A percentile compares a stretch with the other conserved stretches of the same genome.
Evolutionary conservation across 148 eudicot genomes (phyloP).

Genomic region (Simmondsia chinensis): DNA sequence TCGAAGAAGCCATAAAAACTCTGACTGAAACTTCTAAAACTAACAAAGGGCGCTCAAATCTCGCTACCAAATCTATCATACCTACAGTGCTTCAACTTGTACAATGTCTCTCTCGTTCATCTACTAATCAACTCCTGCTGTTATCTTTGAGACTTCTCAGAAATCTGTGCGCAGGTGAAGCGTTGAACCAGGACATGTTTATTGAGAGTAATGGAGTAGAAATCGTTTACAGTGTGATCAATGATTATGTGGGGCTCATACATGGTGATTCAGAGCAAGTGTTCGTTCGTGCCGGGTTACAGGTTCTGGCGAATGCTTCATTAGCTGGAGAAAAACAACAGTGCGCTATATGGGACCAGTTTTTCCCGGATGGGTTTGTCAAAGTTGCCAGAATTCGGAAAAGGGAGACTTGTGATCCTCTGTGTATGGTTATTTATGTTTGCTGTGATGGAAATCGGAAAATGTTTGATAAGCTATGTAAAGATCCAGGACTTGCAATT

Average conservation of each 20-base stretch:
- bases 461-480: constrained; percentile 28
- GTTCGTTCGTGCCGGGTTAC: constrained; percentile 51
- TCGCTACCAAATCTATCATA: constrained; percentile 39
- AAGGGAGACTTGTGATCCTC: constrained; percentile 66
- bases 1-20: constrained; percentile 33
- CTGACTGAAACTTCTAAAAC: constrained; percentile 41
- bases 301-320: constrained; percentile 69
- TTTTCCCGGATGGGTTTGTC: constrained; percentile 42
- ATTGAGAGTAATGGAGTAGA: constrained; percentile 50
- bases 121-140: constrained; percentile 25
- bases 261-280: constrained; percentile 29
- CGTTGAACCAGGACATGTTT: constrained; percentile 46
- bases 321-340: constrained; percentile 64
- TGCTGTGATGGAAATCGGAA: constrained; percentile 39
- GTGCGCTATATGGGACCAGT: constrained; percentile 46
- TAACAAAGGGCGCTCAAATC: constrained; percentile 49
- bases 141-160: constrained; percentile 67
- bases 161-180: constrained; percentile 78
- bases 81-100: constrained; percentile 34
- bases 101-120: constrained; percentile 23
- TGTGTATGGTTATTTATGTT: constrained; percentile 66
- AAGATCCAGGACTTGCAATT: constrained; percentile 37
- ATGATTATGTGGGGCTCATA: constrained; percentile 10
- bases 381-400: constrained; percentile 40
- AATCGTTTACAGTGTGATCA: constrained; percentile 24